Evolutionary conservation across 208 protist genomes (phyloP).

Genomic region (Trypanosoma platydactyli): DNA sequence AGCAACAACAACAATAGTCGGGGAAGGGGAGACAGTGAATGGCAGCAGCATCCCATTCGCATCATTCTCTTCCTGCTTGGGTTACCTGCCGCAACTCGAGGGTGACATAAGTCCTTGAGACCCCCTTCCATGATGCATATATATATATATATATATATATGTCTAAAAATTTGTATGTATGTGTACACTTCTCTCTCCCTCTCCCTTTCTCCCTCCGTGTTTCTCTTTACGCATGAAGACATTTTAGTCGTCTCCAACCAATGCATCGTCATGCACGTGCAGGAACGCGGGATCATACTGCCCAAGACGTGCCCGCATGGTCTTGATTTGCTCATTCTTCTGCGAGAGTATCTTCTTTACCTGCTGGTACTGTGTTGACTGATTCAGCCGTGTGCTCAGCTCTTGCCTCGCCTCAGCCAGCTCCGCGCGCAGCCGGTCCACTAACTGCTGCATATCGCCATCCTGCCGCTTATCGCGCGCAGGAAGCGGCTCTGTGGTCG

Average conservation of each 20-base stretch:
- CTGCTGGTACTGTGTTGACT: constrained; percentile 80
- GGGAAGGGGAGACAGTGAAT: no score
- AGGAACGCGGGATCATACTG: constrained; percentile 46
- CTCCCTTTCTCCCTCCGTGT: not conserved
- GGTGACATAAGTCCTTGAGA: no score
- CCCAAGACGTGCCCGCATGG: constrained; percentile 44
- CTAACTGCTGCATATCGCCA: constrained; percentile 28
- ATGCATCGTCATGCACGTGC: constrained; percentile 36
- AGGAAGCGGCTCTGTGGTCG: constrained; percentile 32
- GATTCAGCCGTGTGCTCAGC: constrained; percentile 58
- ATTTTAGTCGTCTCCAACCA: constrained; percentile 50
- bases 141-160: constrained; percentile 1
- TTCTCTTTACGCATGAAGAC: not conserved
- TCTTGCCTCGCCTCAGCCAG: constrained; percentile 60
- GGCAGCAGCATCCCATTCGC: not conserved
- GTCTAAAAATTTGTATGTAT: no score
- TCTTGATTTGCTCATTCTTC: constrained; percentile 61
- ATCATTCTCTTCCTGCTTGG: not conserved
- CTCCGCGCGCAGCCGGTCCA: constrained; percentile 53
- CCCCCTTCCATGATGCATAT: not conserved
- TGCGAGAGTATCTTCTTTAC: constrained; percentile 64
- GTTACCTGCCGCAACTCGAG: not conserved
- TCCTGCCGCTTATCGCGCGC: constrained; percentile 47
- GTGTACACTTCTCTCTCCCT: not conserved
- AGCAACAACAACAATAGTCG: not conserved